Percentiles rank a stretch among this genome's conserved stretches.
phyloP scores from a whole-genome alignment of 2,329 filamentous ascomycete genomes.

The Fusarium phyllophilum region DNA sequence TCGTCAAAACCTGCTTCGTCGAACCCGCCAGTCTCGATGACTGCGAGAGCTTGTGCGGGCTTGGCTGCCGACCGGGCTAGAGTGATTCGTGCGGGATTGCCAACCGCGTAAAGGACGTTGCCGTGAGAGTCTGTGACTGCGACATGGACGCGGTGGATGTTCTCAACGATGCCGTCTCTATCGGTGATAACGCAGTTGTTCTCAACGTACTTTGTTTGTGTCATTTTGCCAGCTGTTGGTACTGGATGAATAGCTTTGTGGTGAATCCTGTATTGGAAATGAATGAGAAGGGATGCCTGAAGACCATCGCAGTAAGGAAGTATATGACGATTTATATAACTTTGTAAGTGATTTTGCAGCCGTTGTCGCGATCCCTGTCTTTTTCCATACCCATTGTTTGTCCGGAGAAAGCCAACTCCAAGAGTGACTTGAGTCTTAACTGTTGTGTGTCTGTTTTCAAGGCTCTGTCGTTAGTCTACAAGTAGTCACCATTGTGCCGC shows the following conservation, averaged over 20 bases:
- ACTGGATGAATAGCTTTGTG: background rate
- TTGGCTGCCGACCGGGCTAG: background rate
- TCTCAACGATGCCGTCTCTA: background rate
- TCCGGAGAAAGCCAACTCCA: background rate
- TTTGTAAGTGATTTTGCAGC: background rate
- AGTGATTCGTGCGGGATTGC: background rate
- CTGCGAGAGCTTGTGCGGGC: background rate
- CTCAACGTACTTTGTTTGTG: background rate
- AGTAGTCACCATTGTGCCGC: background rate
- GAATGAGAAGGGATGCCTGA: background rate
- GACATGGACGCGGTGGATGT: background rate
- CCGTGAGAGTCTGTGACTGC: background rate
- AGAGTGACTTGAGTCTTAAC: background rate
- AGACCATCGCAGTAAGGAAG: rapidly evolving
- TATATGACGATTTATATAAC: background rate
- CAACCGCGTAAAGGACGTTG: background rate
- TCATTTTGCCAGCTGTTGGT: background rate
- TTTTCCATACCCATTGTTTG: background rate
- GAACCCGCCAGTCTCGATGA: background rate
- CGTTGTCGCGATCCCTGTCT: background rate
- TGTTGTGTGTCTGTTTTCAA: rapidly evolving
- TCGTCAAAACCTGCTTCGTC: background rate
- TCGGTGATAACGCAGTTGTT: background rate
- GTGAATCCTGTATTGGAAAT: background rate
- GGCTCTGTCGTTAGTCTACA: rapidly evolving